phyloP scores from a whole-genome alignment of 177 flowering plant species.

The Telopea speciosissima region DNA sequence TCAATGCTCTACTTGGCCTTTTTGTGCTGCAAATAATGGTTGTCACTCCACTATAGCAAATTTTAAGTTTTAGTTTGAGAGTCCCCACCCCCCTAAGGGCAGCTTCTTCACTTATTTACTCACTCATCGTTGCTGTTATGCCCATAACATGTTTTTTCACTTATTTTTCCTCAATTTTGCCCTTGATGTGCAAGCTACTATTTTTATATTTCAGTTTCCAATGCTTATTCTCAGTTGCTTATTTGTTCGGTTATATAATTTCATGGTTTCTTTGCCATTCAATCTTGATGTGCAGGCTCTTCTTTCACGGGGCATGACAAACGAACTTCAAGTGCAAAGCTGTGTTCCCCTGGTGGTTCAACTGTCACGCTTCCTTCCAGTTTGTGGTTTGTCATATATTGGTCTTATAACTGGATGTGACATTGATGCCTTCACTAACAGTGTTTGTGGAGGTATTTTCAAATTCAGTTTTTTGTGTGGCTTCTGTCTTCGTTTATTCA shows the following conservation, averaged over 20 bases:
- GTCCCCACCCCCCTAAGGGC: background rate
- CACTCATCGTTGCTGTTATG: background rate
- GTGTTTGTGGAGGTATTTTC: constrained; percentile 41
- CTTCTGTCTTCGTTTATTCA: background rate
- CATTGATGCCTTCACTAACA: constrained; percentile 30
- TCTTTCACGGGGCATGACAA: constrained; percentile 36
- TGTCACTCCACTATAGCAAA: constrained; percentile 5
- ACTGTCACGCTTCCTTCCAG: constrained; percentile 44
- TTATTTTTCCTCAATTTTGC: background rate
- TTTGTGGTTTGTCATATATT: constrained; percentile 63
- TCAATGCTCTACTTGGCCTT: constrained; percentile 64
- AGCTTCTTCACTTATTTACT: background rate
- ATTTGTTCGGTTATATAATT: too few relatives aligned
- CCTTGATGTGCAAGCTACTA: constrained; percentile 39
- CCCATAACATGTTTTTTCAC: background rate
- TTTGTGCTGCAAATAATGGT: constrained; percentile 77
- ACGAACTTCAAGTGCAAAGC: constrained; percentile 21
- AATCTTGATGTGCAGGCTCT: constrained; percentile 43
- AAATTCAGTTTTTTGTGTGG: constrained; percentile 6
- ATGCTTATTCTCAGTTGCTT: too few relatives aligned
- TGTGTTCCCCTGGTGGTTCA: constrained; percentile 32
- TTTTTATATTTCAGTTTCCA: too few relatives aligned
- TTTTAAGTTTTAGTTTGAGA: constrained; percentile 1
- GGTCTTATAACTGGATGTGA: constrained; percentile 57
- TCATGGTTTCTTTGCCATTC: too few relatives aligned